Evolutionary conservation across 1,139 yeast genomes (phyloP), one percentile per base, ranked within the genome.

Genomic region (Debaryomyces sp.): DNA sequence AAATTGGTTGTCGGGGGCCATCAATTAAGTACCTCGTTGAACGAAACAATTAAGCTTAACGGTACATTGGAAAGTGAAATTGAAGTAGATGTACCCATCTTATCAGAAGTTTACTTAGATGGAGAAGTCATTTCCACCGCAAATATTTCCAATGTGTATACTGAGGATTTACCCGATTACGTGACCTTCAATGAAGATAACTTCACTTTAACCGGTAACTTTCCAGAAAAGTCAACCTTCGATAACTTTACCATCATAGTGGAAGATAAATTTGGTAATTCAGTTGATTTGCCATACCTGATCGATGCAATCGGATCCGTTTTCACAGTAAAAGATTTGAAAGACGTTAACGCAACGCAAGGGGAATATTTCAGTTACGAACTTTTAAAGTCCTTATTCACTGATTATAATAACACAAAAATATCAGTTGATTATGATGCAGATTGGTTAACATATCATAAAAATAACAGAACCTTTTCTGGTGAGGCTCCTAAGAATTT

Each of bases 1-100:
- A 76, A 82, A 54, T 71, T 94, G 39, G 73, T 87, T 15, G 87
- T 94, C 39, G 98, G 99, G 34, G 96, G 96, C 6, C 97, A 92
- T 63, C 85, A 81, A 55, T 77, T 95, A 54, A 79, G 90, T 43
- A 87, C 96, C 10, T 73, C 80, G 42, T 58, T 79, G 37, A 73
- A 81, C 39, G 70, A 68, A 70, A 75, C 83, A 1, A 71, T 84
- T 44, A 68, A 76, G 37, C 67, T 89, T 45, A 87, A 88, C 57
- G 95, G 92, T 3, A 85, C 95, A 5, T 78, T 77, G 18, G 82
- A 83, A 38, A 77, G 80, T 38, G 60, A 64, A 1, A 78, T 94
- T 57, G 66, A 76, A 29, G 77, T 82, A 48, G 63, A 74, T 2
- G 71, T 94, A 17, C 97, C 97, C 1, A 57, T 76, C 54, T 84